Evolutionary conservation across 2,329 filamentous ascomycete species (phyloP), one percentile per base, ranked within the genome.

Genomic region (Daldinia sp.): DNA sequence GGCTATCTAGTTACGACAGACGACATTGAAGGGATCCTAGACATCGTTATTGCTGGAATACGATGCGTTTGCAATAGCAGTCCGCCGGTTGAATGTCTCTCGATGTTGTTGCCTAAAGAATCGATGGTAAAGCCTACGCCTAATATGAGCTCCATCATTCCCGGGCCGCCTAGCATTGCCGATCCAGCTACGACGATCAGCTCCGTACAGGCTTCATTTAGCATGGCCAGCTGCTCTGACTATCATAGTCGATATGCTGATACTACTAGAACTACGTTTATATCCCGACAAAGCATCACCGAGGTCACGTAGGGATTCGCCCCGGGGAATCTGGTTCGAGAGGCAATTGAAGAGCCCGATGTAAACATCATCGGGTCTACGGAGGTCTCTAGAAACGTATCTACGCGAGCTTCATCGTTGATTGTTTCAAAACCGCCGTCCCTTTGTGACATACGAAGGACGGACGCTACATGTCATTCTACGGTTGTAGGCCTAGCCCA

Each of bases 281-380:
- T 76, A 52, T 73, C 73, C 15, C 72, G 72, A 32, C 73, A 74
- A 37, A 75, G 73, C 35, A 69, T 76, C n/a, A 74, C 72, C 17
- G 72, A 76, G 48, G 69, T 75, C 35, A 68, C 70, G 43, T 76
- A 70, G 74, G 69, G 66, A 25, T 67, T 57, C 8, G 52, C 68
- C 11, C 58, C 62, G 34, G 63, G 66, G 13, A 39, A 32, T 56
- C 53, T 47, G 4, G 30, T 52, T 45, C 30, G 19, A 25, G 54
- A 58, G 4, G 21, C 19, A 48, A 19, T 15, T 27, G 19, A 53
- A 21, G 58, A 60, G 10, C 21, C 35, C 4, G 27, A 51, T 35
- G 17, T 29, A 3, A 51, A 52, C 25, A 19, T 39, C n/a, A 11
- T 43, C 21, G 55, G 52, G 13, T 51, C 58, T 5, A 48, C 32